Evolutionary conservation across 2,329 filamentous ascomycete species (phyloP), one percentile per base, ranked within the genome.

Genomic region (Cladosporium phlei): DNA sequence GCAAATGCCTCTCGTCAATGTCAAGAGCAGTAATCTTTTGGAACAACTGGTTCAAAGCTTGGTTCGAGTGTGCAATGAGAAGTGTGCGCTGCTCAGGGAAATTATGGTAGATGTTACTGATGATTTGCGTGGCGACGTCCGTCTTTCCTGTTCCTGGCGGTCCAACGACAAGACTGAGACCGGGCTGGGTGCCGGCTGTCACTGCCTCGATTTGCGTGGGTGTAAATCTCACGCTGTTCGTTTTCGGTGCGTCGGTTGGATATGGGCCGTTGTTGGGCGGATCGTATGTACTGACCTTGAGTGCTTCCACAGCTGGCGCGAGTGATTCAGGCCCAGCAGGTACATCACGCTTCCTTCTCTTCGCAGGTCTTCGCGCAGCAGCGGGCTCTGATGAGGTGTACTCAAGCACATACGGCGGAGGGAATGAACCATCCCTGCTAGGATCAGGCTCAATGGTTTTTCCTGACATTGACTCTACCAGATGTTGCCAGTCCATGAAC

Each of bases 71-170:
- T 4, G 93, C 93, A 53, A 98, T 82, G 30, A 98, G 79, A 14
- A 98, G 72, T 0, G 93, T 98, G 57, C 88, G 85, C 66, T 98
- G 89, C 53, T 84, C 76, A 6, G 93, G 90, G 64, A 96, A 98
- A 68, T 97, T 95, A 72, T 97, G 91, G 63, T 98, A 98, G 57
- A 98, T 86, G 66, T 97, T 96, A 72, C 88, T 96, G 69, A 98
- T 98, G 64, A 97, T 94, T 66, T 98, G 93, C 4, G 91, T 96
- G 38, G 89, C 90, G 44, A 98, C 93, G 67, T 98, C 93, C n/a
- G 93, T 98, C 73, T 98, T 98, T 52, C 94, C 93, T 5, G 93
- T 98, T 46, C 93, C 93, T 6, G 93, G 93, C 45, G 93, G 93
- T 1, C 93, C 93, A 52, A 98, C 88, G 56, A 98, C 85, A 38